Conservation (phyloP, 306 rosid species). For the Citrullus colocynthis region DNA sequence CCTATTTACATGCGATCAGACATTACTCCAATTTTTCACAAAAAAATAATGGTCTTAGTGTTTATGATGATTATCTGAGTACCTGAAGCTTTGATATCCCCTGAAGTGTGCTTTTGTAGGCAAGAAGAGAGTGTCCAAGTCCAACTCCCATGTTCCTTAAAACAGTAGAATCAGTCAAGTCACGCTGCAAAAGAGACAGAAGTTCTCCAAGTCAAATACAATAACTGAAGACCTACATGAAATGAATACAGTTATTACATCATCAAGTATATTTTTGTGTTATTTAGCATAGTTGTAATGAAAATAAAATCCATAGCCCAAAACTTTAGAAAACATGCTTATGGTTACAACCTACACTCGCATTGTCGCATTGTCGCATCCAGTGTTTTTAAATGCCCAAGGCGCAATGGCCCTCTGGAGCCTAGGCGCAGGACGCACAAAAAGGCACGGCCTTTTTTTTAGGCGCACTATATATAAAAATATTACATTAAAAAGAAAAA, state of each 20-base stretch:
- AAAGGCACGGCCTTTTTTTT: too few relatives aligned
- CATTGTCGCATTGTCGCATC: background rate
- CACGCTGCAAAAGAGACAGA: constrained; percentile 31
- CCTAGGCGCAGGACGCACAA: too few relatives aligned
- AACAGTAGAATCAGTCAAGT: constrained; percentile 95
- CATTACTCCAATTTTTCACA: background rate
- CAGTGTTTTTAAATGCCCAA: too few relatives aligned
- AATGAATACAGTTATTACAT: background rate
- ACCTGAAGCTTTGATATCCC: constrained; percentile 88
- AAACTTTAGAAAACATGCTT: background rate
- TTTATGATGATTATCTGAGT: constrained; percentile 4
- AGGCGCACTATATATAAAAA: too few relatives aligned
- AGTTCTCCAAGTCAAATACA: background rate
- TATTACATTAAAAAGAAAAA: too few relatives aligned
- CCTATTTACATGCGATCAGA: background rate
- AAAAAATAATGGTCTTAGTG: background rate
- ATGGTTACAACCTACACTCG: background rate
- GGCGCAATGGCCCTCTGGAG: too few relatives aligned
- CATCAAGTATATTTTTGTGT: background rate
- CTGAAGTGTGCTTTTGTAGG: constrained; percentile 72
- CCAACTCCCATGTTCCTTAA: constrained; percentile 83
- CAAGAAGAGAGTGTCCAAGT: constrained; percentile 83
- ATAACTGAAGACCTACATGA: background rate
- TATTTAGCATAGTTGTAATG: background rate
- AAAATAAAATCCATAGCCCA: background rate